Evolutionary conservation across 345 rosid genomes (phyloP), one percentile per base, ranked within the genome.

Genomic region (Isatis tinctoria): DNA sequence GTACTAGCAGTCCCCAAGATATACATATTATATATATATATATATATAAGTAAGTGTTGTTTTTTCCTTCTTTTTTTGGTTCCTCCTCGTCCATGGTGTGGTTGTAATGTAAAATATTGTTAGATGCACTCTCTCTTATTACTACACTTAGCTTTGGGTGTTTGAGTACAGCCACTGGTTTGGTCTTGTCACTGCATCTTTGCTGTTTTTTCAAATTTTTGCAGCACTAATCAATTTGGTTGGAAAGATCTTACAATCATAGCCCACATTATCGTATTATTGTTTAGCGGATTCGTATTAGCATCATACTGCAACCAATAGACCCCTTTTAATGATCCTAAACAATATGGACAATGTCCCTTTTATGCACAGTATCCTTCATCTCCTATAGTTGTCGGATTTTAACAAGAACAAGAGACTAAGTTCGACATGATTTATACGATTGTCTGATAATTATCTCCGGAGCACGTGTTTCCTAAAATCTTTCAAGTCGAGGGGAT

Each of bases 21-120:
- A 69, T 62, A 53, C 10, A 60, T 13, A 18, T 58, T 62, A 53
- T 10, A 60, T 13, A 18, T 58, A 67, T 58, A 60, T 12, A 59
- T 53, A 49, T 52, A 24, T 69, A 70, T 48, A 74, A 20, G 63
- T 69, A 52, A 52, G 58, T 52, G 26, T 45, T 76, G 75, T 63
- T 16, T 51, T 69, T 41, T 51, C 0, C 12, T 52, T 52, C 36
- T 36, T 58, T 7, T 73, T 61, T 49, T 67, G 54, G 68, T 12
- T 74, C 60, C 57, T 69, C 16, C 13, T 66, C 6, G 60, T 68
- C 3, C 26, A 69, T 53, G 70, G 16, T 64, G 61, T 70, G 48
- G 8, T 17, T 76, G 71, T 70, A 54, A 17, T 70, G 13, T 69
- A 27, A 69, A 17, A 41, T 52, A 60, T 11, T 76, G 33, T 52